Percentiles rank a stretch among this genome's conserved stretches.
Conservation (phyloP, 192 early-diverging fungal genomes). For the Mortierella alpina region DNA sequence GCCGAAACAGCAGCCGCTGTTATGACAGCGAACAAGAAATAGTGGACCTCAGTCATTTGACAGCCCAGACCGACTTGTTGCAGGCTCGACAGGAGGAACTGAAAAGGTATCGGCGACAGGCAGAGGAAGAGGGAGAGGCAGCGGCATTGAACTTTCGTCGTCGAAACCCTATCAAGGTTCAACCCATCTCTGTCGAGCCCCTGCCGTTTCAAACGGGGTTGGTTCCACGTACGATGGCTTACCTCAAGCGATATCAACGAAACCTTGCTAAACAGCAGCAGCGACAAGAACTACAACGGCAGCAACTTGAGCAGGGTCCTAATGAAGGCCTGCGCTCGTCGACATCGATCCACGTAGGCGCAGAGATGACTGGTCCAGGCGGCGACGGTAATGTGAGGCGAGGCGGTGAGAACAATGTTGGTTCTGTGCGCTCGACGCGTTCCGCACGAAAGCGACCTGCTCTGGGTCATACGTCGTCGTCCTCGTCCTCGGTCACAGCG, state of each 20-base stretch:
- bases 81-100: conserved; percentile 13
- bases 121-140: not conserved
- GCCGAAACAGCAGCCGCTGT: conserved; percentile 3
- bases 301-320: not conserved
- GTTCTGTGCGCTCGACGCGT: too few species aligned
- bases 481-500: not conserved
- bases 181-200: conserved; percentile 48
- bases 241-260: conserved; percentile 26
- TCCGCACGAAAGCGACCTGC: not conserved
- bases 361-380: too few species aligned
- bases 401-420: too few species aligned
- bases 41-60: conserved; percentile 15
- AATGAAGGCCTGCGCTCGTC: not conserved
- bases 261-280: conserved; percentile 21
- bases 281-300: not conserved
- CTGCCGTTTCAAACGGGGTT: conserved; percentile 38
- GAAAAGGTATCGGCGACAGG: conserved; percentile 7
- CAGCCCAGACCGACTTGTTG: conserved; percentile 16
- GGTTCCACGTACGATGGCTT: conserved; percentile 18
- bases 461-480: not conserved
- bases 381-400: too few species aligned
- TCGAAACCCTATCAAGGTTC: conserved; percentile 34
- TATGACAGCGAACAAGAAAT: conserved; percentile 29
- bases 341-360: too few species aligned
- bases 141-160: not conserved